These are phyloP conservation scores for Candida taoyuanica DNA, from an alignment of 805 yeast species.

Conservation along the genomic window DNA sequence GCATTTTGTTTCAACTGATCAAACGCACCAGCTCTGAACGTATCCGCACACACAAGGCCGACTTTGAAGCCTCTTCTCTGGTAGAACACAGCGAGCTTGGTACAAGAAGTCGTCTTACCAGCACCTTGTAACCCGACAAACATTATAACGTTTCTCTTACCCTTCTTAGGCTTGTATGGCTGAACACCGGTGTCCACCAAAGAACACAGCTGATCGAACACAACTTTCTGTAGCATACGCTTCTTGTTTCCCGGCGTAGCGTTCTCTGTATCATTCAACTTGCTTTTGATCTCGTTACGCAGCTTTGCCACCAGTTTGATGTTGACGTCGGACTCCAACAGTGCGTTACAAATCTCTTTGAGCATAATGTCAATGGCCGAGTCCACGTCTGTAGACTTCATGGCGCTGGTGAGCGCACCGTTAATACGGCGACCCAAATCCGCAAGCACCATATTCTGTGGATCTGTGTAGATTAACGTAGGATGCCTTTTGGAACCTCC, in stretches of 20 bases:
- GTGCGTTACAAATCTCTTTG: constrained; percentile 85
- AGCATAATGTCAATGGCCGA: constrained; percentile 64
- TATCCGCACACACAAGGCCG: constrained; percentile 97
- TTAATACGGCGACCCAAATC: constrained; percentile 76
- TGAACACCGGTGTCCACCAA: constrained; percentile 66
- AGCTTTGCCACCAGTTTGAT: constrained; percentile 74
- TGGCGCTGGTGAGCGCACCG: constrained; percentile 62
- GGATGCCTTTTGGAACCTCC: no score
- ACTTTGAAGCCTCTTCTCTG: constrained; percentile 91
- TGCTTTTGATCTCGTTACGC: constrained; percentile 63
- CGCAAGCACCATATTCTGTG: constrained; percentile 60
- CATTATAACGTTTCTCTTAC: constrained; percentile 79
- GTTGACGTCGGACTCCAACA: constrained; percentile 92
- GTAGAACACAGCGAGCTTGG: constrained; percentile 91
- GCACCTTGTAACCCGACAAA: constrained; percentile 98
- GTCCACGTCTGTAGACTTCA: constrained; percentile 53
- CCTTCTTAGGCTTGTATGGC: constrained; percentile 83
- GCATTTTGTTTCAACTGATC: constrained; percentile 98
- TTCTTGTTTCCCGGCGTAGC: constrained; percentile 57
- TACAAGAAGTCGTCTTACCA: constrained; percentile 97
- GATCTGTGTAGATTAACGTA: no score
- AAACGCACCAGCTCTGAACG: constrained; percentile 99
- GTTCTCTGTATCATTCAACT: constrained; percentile 48
- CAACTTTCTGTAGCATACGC: constrained; percentile 81
- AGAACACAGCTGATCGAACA: constrained; percentile 85